A percentile compares a stretch with the other conserved stretches of the same genome.
Evolutionary conservation across 2,329 filamentous ascomycete genomes (phyloP).

Genomic region (Exophiala aquamarina): DNA sequence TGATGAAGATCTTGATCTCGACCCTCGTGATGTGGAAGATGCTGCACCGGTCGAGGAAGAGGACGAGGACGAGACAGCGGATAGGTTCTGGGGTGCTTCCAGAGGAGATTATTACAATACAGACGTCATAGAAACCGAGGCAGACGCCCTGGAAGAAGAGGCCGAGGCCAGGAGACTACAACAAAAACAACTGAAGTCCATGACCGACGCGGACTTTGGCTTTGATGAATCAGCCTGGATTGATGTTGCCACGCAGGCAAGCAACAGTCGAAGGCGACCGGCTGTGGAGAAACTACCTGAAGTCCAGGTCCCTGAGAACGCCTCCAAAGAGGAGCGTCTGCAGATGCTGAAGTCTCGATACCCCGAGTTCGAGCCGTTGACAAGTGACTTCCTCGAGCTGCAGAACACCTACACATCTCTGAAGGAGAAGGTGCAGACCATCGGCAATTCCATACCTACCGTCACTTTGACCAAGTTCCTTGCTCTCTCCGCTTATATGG

Average conservation of each 20-base stretch:
- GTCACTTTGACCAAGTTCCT: slow-evolving; percentile 72
- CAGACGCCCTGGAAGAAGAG: slow-evolving; percentile 85
- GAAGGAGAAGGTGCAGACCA: slow-evolving; percentile 52
- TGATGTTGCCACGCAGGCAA: slow-evolving; percentile 49
- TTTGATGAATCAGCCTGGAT: slow-evolving; percentile 90
- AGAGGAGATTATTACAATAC: slow-evolving; percentile 92
- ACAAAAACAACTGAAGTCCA: slow-evolving; percentile 83
- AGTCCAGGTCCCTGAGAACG: slow-evolving; percentile 75
- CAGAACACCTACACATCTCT: slow-evolving; percentile 63
- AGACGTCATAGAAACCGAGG: slow-evolving; percentile 70
- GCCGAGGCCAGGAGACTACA: slow-evolving; percentile 84
- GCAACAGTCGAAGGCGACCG: slow-evolving; percentile 43
- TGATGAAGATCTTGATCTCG: slow-evolving; percentile 52
- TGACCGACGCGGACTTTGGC: slow-evolving; percentile 89
- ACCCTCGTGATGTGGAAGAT: slow-evolving; percentile 60
- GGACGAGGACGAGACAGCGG: slow-evolving; percentile 57
- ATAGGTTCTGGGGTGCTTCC: slow-evolving; percentile 81
- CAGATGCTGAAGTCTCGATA: slow-evolving; percentile 78
- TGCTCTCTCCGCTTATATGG: slow-evolving; percentile 81
- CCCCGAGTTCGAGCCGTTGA: slow-evolving; percentile 86
- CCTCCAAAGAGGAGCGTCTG: slow-evolving; percentile 71
- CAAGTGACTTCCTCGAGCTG: slow-evolving; percentile 74
- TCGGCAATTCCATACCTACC: slow-evolving; percentile 33
- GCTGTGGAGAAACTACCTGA: slow-evolving; percentile 84
- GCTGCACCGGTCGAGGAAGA: slow-evolving; percentile 35